Evolutionary conservation across 176 grass and related monocot genomes (phyloP), one percentile per base, ranked within the genome.

Genomic region (Hordeum marinum): DNA sequence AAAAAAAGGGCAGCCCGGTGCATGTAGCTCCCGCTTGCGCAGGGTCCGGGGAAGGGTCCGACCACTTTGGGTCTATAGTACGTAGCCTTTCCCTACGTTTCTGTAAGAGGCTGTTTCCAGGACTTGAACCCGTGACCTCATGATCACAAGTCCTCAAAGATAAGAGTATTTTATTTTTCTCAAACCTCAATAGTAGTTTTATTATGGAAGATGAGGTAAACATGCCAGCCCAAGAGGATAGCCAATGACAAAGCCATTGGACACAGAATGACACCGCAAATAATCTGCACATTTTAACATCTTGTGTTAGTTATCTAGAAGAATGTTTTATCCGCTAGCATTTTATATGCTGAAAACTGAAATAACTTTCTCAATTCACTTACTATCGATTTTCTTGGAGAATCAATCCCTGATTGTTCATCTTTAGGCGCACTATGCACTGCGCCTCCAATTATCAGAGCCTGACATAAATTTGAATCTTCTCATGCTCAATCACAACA

Each of bases 131-230:
- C n/a, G n/a, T n/a, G n/a, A n/a, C n/a, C n/a, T n/a, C n/a, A n/a
- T n/a, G n/a, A n/a, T n/a, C n/a, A n/a, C n/a, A 68, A 58, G 25
- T 31, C 26, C 24, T 43, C 29, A 62, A 76, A 67, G 17, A 64
- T 13, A 81, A 59, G 60, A 34, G 7, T 21, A 76, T 69, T 45
- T n/a, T 83, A 60, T 86, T 85, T 34, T 34, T 84, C 50, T 7
- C 86, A 80, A 86, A 98, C 96, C 93, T 98, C 96, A 0, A 98
- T 96, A 78, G 96, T 98, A 66, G 96, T 98, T 89, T 98, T 98
- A 78, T 98, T 98, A 80, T 92, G 96, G n/a, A 96, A 87, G 70
- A 98, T 91, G 60, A 98, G 96, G 79, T 98, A 96, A 73, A 91
- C 84, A 84, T 98, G 93, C 96, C 93, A 98, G 63, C 84, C 91